Conservation (phyloP, 495 filamentous ascomycete species). For the Aspergillus funiculosus region DNA sequence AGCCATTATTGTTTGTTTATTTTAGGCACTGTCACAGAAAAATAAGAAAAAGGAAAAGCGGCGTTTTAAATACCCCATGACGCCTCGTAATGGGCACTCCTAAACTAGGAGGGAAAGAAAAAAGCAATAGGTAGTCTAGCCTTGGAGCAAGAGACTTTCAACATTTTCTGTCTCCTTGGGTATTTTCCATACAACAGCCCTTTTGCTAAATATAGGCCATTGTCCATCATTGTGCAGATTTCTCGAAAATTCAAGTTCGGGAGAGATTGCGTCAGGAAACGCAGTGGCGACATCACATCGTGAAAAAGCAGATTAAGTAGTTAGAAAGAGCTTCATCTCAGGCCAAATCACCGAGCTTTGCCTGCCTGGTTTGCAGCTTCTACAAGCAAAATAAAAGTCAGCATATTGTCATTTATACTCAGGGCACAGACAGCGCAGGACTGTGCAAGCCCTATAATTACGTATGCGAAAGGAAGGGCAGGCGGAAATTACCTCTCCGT, state of each 20-base stretch:
- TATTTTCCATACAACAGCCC: background rate
- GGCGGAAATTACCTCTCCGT: slow-evolving; percentile 61
- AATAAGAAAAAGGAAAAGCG: too few relatives aligned
- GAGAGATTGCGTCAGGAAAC: background rate
- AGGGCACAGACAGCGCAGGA: background rate
- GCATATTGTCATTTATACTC: background rate
- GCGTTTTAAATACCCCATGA: too few relatives aligned
- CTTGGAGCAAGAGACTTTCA: background rate
- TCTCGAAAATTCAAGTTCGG: background rate
- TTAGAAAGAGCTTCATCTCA: slow-evolving; percentile 7
- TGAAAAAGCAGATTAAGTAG: slow-evolving; percentile 12
- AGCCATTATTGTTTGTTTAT: too few relatives aligned
- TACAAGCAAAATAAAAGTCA: slow-evolving; percentile 20
- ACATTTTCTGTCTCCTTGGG: background rate
- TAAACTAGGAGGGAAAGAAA: background rate
- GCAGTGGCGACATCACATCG: slow-evolving; percentile 22
- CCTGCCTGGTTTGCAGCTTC: slow-evolving; percentile 50
- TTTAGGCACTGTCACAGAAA: too few relatives aligned
- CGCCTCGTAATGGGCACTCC: background rate
- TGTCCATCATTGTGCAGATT: slow-evolving; percentile 3
- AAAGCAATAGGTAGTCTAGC: too few relatives aligned
- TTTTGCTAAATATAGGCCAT: background rate
- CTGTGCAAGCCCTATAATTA: too few relatives aligned
- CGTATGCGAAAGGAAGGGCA: background rate
- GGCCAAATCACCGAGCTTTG: slow-evolving; percentile 38